phyloP scores from a whole-genome alignment of 257 asterid genomes.

The Striga asiatica region DNA sequence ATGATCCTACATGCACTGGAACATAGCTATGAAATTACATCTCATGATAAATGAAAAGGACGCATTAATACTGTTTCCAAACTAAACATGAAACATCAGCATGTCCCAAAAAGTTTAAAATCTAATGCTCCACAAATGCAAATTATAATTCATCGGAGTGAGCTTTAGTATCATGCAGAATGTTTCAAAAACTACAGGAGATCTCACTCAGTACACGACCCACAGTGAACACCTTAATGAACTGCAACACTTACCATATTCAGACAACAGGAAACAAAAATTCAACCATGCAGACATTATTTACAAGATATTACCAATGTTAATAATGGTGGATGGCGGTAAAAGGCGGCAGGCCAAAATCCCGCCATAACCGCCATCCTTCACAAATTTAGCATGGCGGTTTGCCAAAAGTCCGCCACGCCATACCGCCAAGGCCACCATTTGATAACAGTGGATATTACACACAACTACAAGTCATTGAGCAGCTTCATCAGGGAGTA shows the following conservation, averaged over 20 bases:
- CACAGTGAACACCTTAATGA: constrained; percentile 1
- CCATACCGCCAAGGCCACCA: too few relatives aligned
- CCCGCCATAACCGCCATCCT: too few relatives aligned
- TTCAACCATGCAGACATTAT: background rate
- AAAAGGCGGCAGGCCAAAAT: too few relatives aligned
- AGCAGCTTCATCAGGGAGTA: constrained; percentile 13
- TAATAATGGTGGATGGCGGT: too few relatives aligned
- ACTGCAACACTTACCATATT: constrained; percentile 6
- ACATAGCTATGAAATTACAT: too few relatives aligned
- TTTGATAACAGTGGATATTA: too few relatives aligned
- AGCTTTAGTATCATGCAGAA: background rate
- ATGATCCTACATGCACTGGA: background rate
- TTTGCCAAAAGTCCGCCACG: too few relatives aligned
- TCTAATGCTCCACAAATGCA: background rate
- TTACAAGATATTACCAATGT: too few relatives aligned
- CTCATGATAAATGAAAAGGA: background rate
- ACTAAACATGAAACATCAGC: background rate
- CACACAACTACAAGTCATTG: too few relatives aligned
- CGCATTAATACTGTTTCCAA: background rate
- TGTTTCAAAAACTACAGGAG: background rate
- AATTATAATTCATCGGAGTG: background rate
- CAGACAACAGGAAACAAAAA: background rate
- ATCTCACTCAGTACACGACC: constrained; percentile 3
- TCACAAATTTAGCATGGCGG: too few relatives aligned
- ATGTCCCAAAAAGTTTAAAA: background rate